Conservation (phyloP, 208 protist genomes). For the Trypanosoma congolense region DNA sequence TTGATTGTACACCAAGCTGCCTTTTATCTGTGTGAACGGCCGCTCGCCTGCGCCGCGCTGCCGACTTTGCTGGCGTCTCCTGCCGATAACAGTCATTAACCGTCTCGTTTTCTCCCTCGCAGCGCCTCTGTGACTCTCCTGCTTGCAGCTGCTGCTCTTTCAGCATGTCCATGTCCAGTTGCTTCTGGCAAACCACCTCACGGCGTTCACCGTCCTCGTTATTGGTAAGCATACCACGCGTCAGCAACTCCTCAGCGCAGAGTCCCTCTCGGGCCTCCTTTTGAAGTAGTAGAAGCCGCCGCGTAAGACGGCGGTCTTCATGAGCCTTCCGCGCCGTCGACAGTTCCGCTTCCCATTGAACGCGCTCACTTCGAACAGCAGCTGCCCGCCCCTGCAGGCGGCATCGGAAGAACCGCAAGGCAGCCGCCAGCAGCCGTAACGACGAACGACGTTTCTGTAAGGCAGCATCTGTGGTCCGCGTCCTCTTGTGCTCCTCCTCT, state of each 20-base stretch:
- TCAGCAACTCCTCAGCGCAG: slow-evolving; percentile 47
- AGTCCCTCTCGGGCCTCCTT: slow-evolving; percentile 32
- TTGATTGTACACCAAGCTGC: slow-evolving; percentile 6
- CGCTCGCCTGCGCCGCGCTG: not conserved
- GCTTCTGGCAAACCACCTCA: not conserved
- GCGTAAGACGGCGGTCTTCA: slow-evolving; percentile 16
- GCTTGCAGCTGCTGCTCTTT: not conserved
- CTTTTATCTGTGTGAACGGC: slow-evolving; percentile 19
- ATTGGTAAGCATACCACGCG: slow-evolving; percentile 14
- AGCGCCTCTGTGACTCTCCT: not conserved
- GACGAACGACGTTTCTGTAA: not conserved
- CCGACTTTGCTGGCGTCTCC: slow-evolving; percentile 4
- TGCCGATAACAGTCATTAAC: not conserved
- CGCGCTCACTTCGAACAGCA: not conserved
- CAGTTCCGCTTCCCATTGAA: not conserved
- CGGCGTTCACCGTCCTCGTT: slow-evolving; percentile 10
- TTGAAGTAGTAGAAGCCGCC: slow-evolving; percentile 19
- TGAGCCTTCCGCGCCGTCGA: slow-evolving; percentile 6
- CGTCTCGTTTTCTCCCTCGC: slow-evolving; percentile 2
- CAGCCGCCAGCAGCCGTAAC: slow-evolving; percentile 1
- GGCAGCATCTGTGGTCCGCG: not conserved
- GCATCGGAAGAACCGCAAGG: not conserved
- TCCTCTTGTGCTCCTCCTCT: slow-evolving; percentile 1
- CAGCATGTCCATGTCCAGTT: not conserved
- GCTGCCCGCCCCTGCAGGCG: slow-evolving; percentile 1